These are phyloP conservation scores for Intubia oerlemansii DNA, from an alignment of 2,329 filamentous ascomycete genomes.

Conservation along the genomic window DNA sequence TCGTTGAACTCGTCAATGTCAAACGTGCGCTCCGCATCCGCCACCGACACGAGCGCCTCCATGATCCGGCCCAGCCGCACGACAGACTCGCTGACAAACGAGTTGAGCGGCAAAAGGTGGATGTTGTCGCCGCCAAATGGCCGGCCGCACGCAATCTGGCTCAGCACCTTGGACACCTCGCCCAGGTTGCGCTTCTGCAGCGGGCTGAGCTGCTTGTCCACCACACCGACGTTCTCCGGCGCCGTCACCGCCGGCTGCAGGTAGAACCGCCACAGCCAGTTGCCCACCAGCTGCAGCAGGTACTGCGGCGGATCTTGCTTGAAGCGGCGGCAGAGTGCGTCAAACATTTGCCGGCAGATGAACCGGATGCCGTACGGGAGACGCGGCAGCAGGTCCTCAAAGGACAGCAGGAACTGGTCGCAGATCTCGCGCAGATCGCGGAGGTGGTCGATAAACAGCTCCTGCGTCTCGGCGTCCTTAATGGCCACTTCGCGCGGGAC, in stretches of 20 bases:
- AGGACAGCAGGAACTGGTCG: constrained; percentile 63
- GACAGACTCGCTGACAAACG: constrained; percentile 70
- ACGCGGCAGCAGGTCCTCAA: constrained; percentile 66
- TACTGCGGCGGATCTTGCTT: constrained; percentile 56
- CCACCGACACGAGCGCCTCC: constrained; percentile 58
- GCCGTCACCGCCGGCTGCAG: constrained; percentile 74
- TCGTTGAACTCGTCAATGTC: constrained; percentile 99
- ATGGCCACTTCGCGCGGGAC: constrained; percentile 88
- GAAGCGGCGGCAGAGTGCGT: constrained; percentile 57
- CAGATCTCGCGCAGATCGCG: constrained; percentile 87
- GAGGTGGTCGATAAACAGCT: constrained; percentile 83
- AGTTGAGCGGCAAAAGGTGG: constrained; percentile 87
- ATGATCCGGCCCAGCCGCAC: constrained; percentile 59
- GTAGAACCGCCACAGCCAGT: constrained; percentile 91
- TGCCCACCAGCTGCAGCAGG: constrained; percentile 63
- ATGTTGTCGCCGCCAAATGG: constrained; percentile 89
- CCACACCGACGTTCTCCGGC: constrained; percentile 80
- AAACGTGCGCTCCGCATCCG: constrained; percentile 75
- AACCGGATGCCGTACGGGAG: constrained; percentile 91
- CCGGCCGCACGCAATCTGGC: constrained; percentile 72
- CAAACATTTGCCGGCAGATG: constrained; percentile 68
- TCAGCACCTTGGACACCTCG: constrained; percentile 78
- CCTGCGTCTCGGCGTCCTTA: constrained; percentile 77
- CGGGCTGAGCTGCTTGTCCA: constrained; percentile 73
- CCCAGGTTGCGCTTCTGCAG: constrained; percentile 81